Base-by-base conservation (phyloP, 345 rosid species). In the Rubroshorea leprosula region DNA sequence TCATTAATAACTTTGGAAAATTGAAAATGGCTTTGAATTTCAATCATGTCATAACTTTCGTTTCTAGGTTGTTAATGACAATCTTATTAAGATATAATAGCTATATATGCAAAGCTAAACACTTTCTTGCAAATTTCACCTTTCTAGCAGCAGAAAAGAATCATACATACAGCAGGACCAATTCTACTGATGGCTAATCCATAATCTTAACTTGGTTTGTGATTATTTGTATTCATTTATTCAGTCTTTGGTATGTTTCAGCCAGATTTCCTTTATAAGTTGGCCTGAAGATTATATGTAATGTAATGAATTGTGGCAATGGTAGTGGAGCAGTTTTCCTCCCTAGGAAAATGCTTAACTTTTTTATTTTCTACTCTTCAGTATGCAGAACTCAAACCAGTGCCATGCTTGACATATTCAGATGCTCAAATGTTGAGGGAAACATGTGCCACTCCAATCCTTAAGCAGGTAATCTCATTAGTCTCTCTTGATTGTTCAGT, bases 361-460 rank as follows among this genome's bases (percentile, higher is more conserved):
- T 55, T 57, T 39, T 60, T 9, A 17, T 66, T 41, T 23, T 25
- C 53, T 67, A 26, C 22, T 27, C 61, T 77, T 73, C 74, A 93
- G 99, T 93, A 93, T 61, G 99, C 97, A 26, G 97, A 93, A 74
- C 87, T 93, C 67, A 89, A 83, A 73, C 99, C 99, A 23, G 99
- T 93, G 60, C 85, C 91, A 38, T 89, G 99, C 72, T 67, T 89
- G 79, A 89, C 94, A 50, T 85, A 79, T 73, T 63, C 85, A 16
- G 85, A 87, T 69, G 99, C 99, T 19, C 77, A 77, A 54, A 69
- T 47, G 49, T 70, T 87, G 49, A 87, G 96, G 66, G 96, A 85
- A 66, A 75, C 72, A 56, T 74, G 74, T 27, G 83, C 97, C 62
- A 93, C 97, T 66, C 85, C 96, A 29, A 85, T 85, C 66, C 86